Conservation (phyloP, 352 stramenopile genomes). For the Globisporangium nunn region DNA sequence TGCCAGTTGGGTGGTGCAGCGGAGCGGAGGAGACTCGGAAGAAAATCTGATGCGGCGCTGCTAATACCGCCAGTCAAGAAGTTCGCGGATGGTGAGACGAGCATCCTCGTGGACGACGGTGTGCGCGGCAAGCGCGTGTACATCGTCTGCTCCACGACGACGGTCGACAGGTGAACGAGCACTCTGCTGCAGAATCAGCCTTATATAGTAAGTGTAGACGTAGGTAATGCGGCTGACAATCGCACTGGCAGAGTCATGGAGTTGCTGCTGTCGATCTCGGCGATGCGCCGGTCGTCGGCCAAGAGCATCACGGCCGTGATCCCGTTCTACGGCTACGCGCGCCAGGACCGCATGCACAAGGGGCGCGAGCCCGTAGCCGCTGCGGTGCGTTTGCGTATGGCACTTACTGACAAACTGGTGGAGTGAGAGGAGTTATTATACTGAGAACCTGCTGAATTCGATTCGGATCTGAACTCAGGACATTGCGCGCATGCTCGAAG, state of each 20-base stretch:
- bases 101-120: constrained; percentile 63
- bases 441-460: no score
- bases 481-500: constrained; percentile 82
- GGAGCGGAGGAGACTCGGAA: background rate
- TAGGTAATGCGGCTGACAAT: no score
- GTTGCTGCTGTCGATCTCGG: constrained; percentile 74
- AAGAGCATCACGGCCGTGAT: constrained; percentile 87
- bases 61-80: constrained; percentile 38
- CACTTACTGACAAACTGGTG: background rate
- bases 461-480: constrained; percentile 25
- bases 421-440: background rate
- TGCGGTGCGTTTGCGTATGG: constrained; percentile 24
- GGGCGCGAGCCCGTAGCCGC: constrained; percentile 73
- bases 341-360: constrained; percentile 84
- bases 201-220: no score
- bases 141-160: constrained; percentile 84
- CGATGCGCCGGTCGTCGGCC: constrained; percentile 74
- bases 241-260: constrained; percentile 58
- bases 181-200: no score
- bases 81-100: constrained; percentile 83
- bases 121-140: constrained; percentile 81
- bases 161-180: constrained; percentile 55
- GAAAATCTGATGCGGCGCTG: background rate
- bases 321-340: constrained; percentile 83
- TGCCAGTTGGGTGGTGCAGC: background rate